A percentile compares a stretch with the other conserved stretches of the same genome.
Conservation (phyloP, 805 yeast genomes). For the Alloascoidea hylecoeti region DNA sequence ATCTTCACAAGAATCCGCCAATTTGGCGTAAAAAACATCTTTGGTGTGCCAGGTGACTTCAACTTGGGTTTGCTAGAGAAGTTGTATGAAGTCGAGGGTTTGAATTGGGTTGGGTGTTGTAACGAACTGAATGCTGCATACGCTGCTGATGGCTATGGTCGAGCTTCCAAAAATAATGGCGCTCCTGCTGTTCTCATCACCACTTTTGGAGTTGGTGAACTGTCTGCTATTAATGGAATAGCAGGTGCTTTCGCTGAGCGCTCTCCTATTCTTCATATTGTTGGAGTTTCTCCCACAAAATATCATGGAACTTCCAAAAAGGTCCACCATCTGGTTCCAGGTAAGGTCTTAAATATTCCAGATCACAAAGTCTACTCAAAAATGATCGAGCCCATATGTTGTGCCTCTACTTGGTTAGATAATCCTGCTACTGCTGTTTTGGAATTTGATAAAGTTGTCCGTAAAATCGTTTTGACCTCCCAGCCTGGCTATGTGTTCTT, state of each 20-base stretch:
- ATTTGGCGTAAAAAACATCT: constrained; percentile 38
- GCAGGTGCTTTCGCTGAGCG: constrained; percentile 34
- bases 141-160: constrained; percentile 34
- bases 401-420: constrained; percentile 32
- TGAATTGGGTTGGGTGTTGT: constrained; percentile 41
- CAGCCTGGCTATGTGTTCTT: constrained; percentile 60
- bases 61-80: constrained; percentile 50
- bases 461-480: constrained; percentile 25
- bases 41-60: constrained; percentile 53
- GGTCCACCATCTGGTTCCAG: constrained; percentile 68
- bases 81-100: constrained; percentile 35
- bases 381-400: constrained; percentile 42
- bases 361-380: constrained; percentile 55
- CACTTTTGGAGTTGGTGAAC: constrained; percentile 38
- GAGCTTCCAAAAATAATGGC: constrained; percentile 28
- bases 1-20: constrained; percentile 41
- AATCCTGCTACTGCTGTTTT: constrained; percentile 23
- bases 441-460: constrained; percentile 44
- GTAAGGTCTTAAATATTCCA: constrained; percentile 25
- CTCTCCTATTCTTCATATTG: constrained; percentile 32
- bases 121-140: constrained; percentile 38
- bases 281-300: constrained; percentile 22
- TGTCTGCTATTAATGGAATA: constrained; percentile 33
- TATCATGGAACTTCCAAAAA: constrained; percentile 46
- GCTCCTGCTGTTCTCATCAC: constrained; percentile 43